Evolutionary conservation across 768 basidiomycete species (phyloP).

Genomic region (Naganishia randhawae): DNA sequence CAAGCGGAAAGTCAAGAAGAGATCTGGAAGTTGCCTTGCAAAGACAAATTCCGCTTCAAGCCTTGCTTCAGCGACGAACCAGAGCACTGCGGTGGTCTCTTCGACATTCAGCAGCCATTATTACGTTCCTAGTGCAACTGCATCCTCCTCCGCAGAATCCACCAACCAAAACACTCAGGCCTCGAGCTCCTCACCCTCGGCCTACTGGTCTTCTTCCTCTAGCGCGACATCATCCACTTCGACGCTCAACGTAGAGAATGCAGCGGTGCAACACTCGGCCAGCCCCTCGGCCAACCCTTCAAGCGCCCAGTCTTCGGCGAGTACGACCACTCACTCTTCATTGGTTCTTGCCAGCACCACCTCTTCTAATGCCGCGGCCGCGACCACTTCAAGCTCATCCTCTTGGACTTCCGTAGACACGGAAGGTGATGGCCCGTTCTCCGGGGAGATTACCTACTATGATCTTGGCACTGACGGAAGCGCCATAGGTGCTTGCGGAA

Average conservation of each 20-base stretch:
- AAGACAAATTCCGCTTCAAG: conserved; percentile 6
- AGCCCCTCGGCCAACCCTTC: background rate
- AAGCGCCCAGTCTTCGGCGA: conserved; percentile 21
- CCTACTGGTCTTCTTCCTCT: background rate
- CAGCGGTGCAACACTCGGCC: background rate
- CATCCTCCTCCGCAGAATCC: background rate
- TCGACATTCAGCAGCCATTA: too few relatives aligned
- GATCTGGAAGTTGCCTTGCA: background rate
- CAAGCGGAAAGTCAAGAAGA: conserved; percentile 22
- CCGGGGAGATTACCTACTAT: conserved; percentile 54
- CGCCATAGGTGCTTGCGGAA: conserved; percentile 22
- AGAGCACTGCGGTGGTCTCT: too few relatives aligned
- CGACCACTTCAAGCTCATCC: conserved; percentile 30
- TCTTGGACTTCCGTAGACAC: conserved; percentile 30
- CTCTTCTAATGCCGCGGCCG: conserved; percentile 18
- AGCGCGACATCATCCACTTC: background rate
- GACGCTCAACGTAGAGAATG: conserved; percentile 1
- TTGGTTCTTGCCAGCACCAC: conserved; percentile 28
- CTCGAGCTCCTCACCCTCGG: background rate
- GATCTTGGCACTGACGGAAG: conserved; percentile 18
- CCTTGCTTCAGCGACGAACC: background rate
- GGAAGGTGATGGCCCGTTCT: conserved; percentile 56
- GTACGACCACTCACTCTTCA: conserved; percentile 37
- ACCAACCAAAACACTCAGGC: background rate
- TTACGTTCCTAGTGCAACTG: too few relatives aligned